Conservation (phyloP, 257 asterid genomes). For the Anisodus tanguticus region DNA sequence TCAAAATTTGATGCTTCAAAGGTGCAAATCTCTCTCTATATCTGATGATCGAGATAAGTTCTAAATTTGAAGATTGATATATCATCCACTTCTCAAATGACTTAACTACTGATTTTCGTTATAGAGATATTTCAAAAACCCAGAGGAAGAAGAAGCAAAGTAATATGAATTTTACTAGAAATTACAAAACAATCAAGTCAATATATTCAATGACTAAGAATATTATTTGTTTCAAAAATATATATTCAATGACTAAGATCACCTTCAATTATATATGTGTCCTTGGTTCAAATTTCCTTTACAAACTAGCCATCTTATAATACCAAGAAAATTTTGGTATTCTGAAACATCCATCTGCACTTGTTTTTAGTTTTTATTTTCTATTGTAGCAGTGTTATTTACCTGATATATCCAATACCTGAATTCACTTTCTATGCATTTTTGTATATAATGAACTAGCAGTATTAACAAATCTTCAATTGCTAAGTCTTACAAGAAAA, state of each 20-base stretch:
- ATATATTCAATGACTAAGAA: constrained; percentile 4
- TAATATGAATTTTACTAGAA: background rate
- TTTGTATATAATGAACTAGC: background rate
- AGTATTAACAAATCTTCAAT: constrained; percentile 1
- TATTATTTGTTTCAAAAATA: background rate
- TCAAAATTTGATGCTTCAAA: background rate
- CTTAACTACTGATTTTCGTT: background rate
- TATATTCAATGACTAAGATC: background rate
- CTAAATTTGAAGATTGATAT: background rate
- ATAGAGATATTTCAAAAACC: background rate
- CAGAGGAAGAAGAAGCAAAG: background rate
- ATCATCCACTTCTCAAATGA: constrained; percentile 12
- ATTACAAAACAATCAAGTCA: background rate
- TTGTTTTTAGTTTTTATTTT: constrained; percentile 21
- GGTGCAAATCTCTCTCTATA: background rate
- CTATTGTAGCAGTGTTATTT: background rate
- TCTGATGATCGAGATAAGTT: background rate
- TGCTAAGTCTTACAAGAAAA: background rate
- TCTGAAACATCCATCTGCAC: constrained; percentile 11
- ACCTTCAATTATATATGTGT: background rate
- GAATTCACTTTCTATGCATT: constrained; percentile 8
- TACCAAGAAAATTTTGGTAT: background rate
- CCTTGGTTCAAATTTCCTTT: background rate
- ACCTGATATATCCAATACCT: background rate
- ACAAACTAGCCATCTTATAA: background rate